Conservation (phyloP, 192 early-diverging fungal genomes). For the Backusella parvicylindrica region DNA sequence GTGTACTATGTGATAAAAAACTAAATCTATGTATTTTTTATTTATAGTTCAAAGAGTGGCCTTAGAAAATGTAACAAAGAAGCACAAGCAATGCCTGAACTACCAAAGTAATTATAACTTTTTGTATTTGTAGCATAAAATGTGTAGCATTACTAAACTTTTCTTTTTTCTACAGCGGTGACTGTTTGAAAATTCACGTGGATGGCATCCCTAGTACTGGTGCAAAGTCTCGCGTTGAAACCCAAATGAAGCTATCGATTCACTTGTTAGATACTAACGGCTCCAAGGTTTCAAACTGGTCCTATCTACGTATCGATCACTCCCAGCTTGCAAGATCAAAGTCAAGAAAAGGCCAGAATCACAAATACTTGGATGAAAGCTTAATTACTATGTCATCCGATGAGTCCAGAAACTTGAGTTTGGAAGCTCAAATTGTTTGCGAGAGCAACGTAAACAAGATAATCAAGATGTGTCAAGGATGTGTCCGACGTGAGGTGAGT, state of each 20-base stretch:
- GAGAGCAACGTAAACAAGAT: slow-evolving; percentile 83
- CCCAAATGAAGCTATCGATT: slow-evolving; percentile 90
- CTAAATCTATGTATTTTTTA: background rate
- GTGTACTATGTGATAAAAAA: background rate
- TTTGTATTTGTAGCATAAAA: background rate
- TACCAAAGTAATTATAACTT: background rate
- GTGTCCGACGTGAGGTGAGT: slow-evolving; percentile 71
- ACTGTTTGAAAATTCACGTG: slow-evolving; percentile 11
- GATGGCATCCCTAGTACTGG: slow-evolving; percentile 47
- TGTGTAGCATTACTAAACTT: background rate
- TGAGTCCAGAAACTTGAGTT: slow-evolving; percentile 47
- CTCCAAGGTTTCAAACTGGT: slow-evolving; percentile 70
- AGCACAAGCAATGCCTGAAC: background rate
- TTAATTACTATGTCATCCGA: slow-evolving; percentile 20
- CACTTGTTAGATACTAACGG: slow-evolving; percentile 70
- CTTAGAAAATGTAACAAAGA: background rate
- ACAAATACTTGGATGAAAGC: slow-evolving; percentile 10
- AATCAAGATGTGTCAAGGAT: slow-evolving; percentile 70
- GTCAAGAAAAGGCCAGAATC: background rate
- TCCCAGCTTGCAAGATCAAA: slow-evolving; percentile 57
- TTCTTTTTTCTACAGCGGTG: background rate
- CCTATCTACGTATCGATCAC: slow-evolving; percentile 84
- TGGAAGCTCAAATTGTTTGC: slow-evolving; percentile 83
- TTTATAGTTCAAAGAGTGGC: background rate
- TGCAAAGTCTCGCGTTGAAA: slow-evolving; percentile 89